These are phyloP conservation scores for Ananas comosus DNA, from an alignment of 176 grass and related monocot genomes.

Conservation along the genomic window DNA sequence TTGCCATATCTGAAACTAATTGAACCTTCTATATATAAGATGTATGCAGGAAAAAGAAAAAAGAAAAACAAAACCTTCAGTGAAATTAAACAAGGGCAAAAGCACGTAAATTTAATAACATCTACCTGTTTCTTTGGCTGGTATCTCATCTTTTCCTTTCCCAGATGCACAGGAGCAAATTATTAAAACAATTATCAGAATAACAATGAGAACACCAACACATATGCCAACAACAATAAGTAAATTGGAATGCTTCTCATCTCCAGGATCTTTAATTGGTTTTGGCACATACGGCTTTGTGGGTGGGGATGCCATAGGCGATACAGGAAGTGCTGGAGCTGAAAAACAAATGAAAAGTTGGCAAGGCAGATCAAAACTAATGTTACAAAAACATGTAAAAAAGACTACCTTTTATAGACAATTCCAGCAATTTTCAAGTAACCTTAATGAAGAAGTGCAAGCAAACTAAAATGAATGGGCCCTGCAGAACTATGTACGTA, in stretches of 20 bases:
- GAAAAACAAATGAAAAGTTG: conserved; percentile 24
- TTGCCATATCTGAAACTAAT: neutral
- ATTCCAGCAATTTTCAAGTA: neutral
- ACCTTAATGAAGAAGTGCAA: too few relatives aligned
- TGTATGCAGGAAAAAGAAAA: neutral
- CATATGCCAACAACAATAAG: conserved; percentile 62
- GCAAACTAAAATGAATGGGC: too few relatives aligned
- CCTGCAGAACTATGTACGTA: too few relatives aligned
- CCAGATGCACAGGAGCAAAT: conserved; percentile 64
- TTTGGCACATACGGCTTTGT: conserved; percentile 25
- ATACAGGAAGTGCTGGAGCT: conserved; percentile 53
- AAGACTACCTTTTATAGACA: neutral
- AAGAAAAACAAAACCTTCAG: neutral
- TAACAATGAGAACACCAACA: conserved; percentile 51
- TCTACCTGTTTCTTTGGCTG: conserved; percentile 62
- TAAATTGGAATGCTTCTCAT: conserved; percentile 37
- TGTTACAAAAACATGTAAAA: neutral
- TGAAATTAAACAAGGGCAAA: conserved; percentile 13
- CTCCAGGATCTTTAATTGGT: conserved; percentile 14
- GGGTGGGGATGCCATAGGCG: conserved; percentile 58
- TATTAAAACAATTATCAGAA: conserved; percentile 45
- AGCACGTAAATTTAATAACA: conserved; percentile 6
- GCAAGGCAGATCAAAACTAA: neutral
- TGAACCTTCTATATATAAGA: neutral
- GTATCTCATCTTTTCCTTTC: conserved; percentile 49